phyloP scores from a whole-genome alignment of 352 stramenopile genomes.

The Pythium sukuiense region DNA sequence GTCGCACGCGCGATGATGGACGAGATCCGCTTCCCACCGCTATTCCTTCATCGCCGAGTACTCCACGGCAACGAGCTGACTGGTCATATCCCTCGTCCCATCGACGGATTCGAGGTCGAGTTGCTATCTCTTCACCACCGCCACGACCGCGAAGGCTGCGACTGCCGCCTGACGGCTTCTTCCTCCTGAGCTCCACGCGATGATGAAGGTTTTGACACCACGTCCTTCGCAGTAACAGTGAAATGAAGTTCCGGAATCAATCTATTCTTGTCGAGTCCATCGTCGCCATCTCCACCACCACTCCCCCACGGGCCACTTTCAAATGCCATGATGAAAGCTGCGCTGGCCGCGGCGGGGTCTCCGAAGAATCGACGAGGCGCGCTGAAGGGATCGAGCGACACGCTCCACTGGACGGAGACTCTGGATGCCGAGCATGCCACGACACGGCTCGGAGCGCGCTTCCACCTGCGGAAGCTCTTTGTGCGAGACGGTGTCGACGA shows the following conservation, averaged over 20 bases:
- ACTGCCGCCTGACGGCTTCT: neutral
- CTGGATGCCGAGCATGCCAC: constrained; percentile 26
- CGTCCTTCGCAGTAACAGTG: neutral
- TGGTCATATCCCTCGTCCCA: neutral
- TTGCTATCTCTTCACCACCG: neutral
- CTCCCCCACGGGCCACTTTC: neutral
- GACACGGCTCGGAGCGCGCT: constrained; percentile 23
- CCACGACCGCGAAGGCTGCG: constrained; percentile 1
- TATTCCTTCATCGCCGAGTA: constrained; percentile 4
- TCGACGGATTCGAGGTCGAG: neutral
- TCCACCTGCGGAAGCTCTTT: constrained; percentile 34
- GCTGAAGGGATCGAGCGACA: constrained; percentile 4
- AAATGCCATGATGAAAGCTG: neutral
- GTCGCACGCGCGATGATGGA: constrained; percentile 9
- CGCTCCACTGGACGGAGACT: constrained; percentile 28
- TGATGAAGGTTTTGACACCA: too few relatives aligned
- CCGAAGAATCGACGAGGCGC: constrained; percentile 8
- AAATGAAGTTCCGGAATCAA: neutral
- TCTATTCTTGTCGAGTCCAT: neutral
- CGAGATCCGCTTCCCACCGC: constrained; percentile 6
- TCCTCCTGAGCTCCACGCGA: neutral
- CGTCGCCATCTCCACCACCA: neutral
- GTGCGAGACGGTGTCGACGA: constrained; percentile 21
- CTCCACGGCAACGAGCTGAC: constrained; percentile 5
- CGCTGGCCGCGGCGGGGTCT: neutral